phyloP scores from a whole-genome alignment of 495 filamentous ascomycete genomes.

The Barbatosphaeria neglecta region DNA sequence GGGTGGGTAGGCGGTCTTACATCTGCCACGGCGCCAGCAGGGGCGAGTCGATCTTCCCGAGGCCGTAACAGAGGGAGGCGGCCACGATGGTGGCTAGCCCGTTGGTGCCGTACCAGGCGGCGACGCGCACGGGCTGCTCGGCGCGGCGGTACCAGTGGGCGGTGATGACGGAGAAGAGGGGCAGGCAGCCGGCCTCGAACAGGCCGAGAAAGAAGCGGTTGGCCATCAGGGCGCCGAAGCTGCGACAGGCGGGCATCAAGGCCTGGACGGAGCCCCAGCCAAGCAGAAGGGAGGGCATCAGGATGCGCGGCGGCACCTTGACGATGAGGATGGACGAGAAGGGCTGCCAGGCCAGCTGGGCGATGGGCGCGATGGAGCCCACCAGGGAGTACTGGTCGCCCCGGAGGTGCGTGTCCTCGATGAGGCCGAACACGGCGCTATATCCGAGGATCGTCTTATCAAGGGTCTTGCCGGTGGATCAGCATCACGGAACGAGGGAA shows the following conservation, averaged over 20 bases:
- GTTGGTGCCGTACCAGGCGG: slow-evolving; percentile 55
- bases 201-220: slow-evolving; percentile 51
- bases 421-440: slow-evolving; percentile 51
- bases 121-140: slow-evolving; percentile 51
- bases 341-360: slow-evolving; percentile 55
- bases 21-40: slow-evolving; percentile 49
- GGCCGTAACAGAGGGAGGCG: slow-evolving; percentile 46
- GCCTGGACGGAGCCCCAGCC: slow-evolving; percentile 52
- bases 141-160: slow-evolving; percentile 51
- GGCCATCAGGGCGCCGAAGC: slow-evolving; percentile 37
- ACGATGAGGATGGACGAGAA: slow-evolving; percentile 55
- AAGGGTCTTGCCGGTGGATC: slow-evolving; percentile 36
- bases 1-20: slow-evolving; percentile 19
- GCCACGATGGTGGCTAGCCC: slow-evolving; percentile 54
- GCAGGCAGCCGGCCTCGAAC: slow-evolving; percentile 51
- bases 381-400: slow-evolving; percentile 52
- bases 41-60: slow-evolving; percentile 44
- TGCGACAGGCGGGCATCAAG: slow-evolving; percentile 40
- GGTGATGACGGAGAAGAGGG: slow-evolving; percentile 47
- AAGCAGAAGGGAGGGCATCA: slow-evolving; percentile 48
- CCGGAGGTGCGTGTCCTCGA: slow-evolving; percentile 38
- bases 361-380: slow-evolving; percentile 50
- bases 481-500: neutral
- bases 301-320: slow-evolving; percentile 50
- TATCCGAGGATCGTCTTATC: slow-evolving; percentile 56